Conservation (phyloP, 352 stramenopile species). For the Globisporangium camurandrum region DNA sequence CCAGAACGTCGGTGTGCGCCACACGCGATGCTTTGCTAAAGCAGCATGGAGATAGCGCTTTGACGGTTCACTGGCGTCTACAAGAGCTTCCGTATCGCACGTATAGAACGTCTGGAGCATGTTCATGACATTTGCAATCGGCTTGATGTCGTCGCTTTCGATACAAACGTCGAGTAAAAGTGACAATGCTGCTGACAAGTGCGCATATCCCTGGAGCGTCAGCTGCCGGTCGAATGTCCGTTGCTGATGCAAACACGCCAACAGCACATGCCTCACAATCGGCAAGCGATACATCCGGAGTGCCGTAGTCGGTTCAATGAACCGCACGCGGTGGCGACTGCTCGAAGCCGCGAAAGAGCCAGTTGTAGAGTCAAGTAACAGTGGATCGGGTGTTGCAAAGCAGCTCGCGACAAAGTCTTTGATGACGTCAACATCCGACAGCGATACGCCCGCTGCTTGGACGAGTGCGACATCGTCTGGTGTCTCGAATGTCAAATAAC, state of each 20-base stretch:
- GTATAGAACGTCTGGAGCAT: slow-evolving; percentile 79
- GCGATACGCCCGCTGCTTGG: slow-evolving; percentile 48
- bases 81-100: slow-evolving; percentile 3
- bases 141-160: slow-evolving; percentile 56
- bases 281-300: slow-evolving; percentile 61
- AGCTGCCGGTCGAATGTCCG: slow-evolving; percentile 51
- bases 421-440: slow-evolving; percentile 74
- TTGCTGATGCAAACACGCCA: slow-evolving; percentile 65
- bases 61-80: too few species aligned
- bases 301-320: slow-evolving; percentile 40
- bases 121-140: slow-evolving; percentile 73
- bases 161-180: slow-evolving; percentile 59
- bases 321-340: slow-evolving; percentile 53
- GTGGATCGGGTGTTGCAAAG: slow-evolving; percentile 23
- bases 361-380: neutral
- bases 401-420: slow-evolving; percentile 83
- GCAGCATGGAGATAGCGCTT: slow-evolving; percentile 55
- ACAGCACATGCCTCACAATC: slow-evolving; percentile 56
- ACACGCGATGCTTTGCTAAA: slow-evolving; percentile 49
- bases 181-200: slow-evolving; percentile 40
- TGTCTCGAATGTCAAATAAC: slow-evolving; percentile 31
- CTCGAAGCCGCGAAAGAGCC: too few species aligned
- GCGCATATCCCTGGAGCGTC: slow-evolving; percentile 40
- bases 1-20: slow-evolving; percentile 65
- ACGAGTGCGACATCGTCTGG: slow-evolving; percentile 43